Percentiles rank a stretch among this genome's conserved stretches.
phyloP scores from a whole-genome alignment of 129 eudicot genomes.

The Escallonia herrerae region DNA sequence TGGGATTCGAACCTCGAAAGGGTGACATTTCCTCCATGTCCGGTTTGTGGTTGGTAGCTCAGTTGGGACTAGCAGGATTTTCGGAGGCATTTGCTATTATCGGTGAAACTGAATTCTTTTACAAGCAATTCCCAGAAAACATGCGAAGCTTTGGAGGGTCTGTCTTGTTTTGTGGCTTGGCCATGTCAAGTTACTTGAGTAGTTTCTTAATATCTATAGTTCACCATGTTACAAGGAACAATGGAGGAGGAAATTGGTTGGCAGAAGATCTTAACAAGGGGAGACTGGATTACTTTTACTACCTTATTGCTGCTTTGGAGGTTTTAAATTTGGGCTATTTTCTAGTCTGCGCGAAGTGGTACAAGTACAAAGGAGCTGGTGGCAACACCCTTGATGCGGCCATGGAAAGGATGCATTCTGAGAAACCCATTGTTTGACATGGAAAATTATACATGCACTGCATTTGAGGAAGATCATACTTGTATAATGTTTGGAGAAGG shows the following conservation, averaged over 20 bases:
- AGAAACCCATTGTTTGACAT: background rate
- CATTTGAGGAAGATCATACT: background rate
- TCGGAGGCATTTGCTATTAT: slow-evolving; percentile 4
- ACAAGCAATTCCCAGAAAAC: slow-evolving; percentile 10
- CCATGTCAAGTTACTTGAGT: slow-evolving; percentile 9
- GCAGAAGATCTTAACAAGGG: slow-evolving; percentile 15
- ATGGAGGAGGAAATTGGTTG: background rate
- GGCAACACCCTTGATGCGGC: background rate
- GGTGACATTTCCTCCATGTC: slow-evolving; percentile 5
- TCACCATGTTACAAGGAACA: background rate
- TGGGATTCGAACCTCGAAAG: background rate
- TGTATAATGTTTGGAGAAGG: too few relatives aligned
- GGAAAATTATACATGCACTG: background rate
- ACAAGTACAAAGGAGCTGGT: slow-evolving; percentile 16
- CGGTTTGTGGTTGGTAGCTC: slow-evolving; percentile 2
- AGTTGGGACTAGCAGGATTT: slow-evolving; percentile 3
- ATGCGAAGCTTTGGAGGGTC: slow-evolving; percentile 13
- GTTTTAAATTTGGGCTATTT: slow-evolving; percentile 13
- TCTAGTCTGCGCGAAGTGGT: slow-evolving; percentile 11
- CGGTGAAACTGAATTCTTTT: slow-evolving; percentile 2
- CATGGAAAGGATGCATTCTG: background rate
- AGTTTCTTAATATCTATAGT: slow-evolving; percentile 4
- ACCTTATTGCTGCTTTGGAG: slow-evolving; percentile 13
- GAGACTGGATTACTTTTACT: slow-evolving; percentile 18
- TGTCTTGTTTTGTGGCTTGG: slow-evolving; percentile 2